Base-by-base conservation (phyloP, 176 grass and related monocot species). In the Cymbopogon citratus region DNA sequence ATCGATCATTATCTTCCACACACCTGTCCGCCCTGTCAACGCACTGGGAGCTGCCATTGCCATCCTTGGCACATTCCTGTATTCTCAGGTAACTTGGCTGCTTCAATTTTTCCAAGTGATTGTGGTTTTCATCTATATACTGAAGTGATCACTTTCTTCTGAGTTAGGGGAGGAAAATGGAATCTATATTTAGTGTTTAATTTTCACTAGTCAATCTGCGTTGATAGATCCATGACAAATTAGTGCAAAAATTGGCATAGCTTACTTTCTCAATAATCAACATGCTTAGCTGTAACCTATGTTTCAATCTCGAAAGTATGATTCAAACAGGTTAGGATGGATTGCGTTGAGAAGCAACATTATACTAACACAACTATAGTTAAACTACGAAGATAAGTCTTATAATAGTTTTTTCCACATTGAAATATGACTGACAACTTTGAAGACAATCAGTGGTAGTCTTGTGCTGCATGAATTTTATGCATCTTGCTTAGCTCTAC, bases 1-100 rank as follows among this genome's bases (percentile, higher is more conserved):
- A 0, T 97, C 94, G 61, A 97, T 97, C 28, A 92, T 97, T 49
- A 92, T 97, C 69, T 97, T 97, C 87, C 89, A 88, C 52, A 97
- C 92, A 61, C 94, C 92, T 71, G 87, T 97, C 63, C 92, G 83
- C 27, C 87, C 94, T 31, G 77, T 97, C 70, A 97, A 97, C 78
- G 92, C 94, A 0, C 92, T 97, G 69, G 94, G 94, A 74, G 92
- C 90, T 66, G 94, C 94, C 69, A 97, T 97, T 56, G 94, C 94
- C 15, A 87, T 97, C 81, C 84, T 97, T 80, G 94, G 94, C 41
- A 97, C 94, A 76, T 97, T 97, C 81, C 64, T 97, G 38, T 97
- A 97, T 45, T 97, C 94, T 34, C 94, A 94, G 94, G 94, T 97
- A 86, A 66, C 27, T 86, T 83, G n/a, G n/a, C 56, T 90, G 9